These are phyloP conservation scores for Talaromyces sp. DNA, from an alignment of 2,329 filamentous ascomycete genomes.

Conservation along the genomic window DNA sequence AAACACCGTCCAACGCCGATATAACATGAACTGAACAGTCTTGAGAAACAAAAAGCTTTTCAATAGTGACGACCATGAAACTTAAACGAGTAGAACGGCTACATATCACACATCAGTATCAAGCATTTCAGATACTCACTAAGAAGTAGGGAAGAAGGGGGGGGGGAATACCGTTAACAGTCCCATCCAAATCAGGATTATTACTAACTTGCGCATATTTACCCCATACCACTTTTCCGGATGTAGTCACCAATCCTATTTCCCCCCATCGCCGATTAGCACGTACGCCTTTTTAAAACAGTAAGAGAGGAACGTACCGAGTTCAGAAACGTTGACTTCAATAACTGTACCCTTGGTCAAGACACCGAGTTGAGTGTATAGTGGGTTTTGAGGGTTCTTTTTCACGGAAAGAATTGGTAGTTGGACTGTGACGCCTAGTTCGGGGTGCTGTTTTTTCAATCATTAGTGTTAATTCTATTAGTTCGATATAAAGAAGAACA, in stretches of 20 bases:
- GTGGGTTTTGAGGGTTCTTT: constrained; percentile 81
- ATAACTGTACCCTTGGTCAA: constrained; percentile 78
- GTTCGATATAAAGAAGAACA: too few species aligned
- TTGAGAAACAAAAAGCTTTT: neutral
- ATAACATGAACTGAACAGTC: neutral
- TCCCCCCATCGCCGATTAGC: neutral
- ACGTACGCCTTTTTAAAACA: neutral
- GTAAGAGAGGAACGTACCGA: constrained; percentile 34
- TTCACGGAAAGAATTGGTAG: constrained; percentile 72
- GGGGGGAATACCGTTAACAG: constrained; percentile 48
- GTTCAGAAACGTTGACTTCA: constrained; percentile 88
- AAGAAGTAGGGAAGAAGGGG: neutral
- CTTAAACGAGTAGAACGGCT: constrained; percentile 14
- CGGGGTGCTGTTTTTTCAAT: constrained; percentile 51
- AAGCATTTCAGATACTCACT: neutral
- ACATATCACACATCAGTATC: neutral
- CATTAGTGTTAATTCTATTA: neutral
- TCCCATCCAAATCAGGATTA: constrained; percentile 56
- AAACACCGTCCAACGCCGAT: neutral
- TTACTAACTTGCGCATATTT: constrained; percentile 67
- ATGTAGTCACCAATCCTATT: constrained; percentile 74
- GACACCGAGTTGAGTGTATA: constrained; percentile 90
- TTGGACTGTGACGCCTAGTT: constrained; percentile 81
- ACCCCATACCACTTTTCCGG: constrained; percentile 91
- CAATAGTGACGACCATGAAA: neutral